These are phyloP conservation scores for Annulohypoxylon moriforme DNA, from an alignment of 495 filamentous ascomycete species.

Conservation along the genomic window DNA sequence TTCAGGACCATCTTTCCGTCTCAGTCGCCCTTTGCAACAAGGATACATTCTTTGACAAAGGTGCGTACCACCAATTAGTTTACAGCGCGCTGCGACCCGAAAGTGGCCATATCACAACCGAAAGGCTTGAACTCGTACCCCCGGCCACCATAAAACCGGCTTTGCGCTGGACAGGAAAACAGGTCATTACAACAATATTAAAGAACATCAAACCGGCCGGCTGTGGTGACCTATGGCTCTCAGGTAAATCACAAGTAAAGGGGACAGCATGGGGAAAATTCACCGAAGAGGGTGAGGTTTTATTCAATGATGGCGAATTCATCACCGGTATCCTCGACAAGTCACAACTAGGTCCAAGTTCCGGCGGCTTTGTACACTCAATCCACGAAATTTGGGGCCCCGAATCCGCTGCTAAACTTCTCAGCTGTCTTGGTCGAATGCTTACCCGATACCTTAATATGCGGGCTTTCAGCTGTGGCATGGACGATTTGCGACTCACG, in stretches of 20 bases:
- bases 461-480: slow-evolving; percentile 95
- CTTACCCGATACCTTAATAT: slow-evolving; percentile 91
- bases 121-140: slow-evolving; percentile 78
- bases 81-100: slow-evolving; percentile 92
- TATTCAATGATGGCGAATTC: slow-evolving; percentile 88
- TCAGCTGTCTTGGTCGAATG: slow-evolving; percentile 89
- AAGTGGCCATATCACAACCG: slow-evolving; percentile 76
- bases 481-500: slow-evolving; percentile 93
- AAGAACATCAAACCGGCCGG: slow-evolving; percentile 85
- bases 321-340: slow-evolving; percentile 95
- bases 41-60: slow-evolving; percentile 90
- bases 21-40: slow-evolving; percentile 88
- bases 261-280: slow-evolving; percentile 75
- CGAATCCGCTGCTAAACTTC: slow-evolving; percentile 80
- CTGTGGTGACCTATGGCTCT: slow-evolving; percentile 82
- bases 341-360: slow-evolving; percentile 87
- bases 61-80: slow-evolving; percentile 91
- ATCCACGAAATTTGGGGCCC: slow-evolving; percentile 96
- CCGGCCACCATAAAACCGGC: slow-evolving; percentile 87
- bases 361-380: slow-evolving; percentile 89
- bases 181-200: slow-evolving; percentile 91
- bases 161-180: slow-evolving; percentile 95
- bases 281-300: slow-evolving; percentile 76
- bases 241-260: slow-evolving; percentile 79
- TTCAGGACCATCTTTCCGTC: slow-evolving; percentile 98